Percentiles rank a stretch among this genome's conserved stretches.
phyloP scores from a whole-genome alignment of 2,329 filamentous ascomycete genomes.

The Pseudogymnoascus sp. region DNA sequence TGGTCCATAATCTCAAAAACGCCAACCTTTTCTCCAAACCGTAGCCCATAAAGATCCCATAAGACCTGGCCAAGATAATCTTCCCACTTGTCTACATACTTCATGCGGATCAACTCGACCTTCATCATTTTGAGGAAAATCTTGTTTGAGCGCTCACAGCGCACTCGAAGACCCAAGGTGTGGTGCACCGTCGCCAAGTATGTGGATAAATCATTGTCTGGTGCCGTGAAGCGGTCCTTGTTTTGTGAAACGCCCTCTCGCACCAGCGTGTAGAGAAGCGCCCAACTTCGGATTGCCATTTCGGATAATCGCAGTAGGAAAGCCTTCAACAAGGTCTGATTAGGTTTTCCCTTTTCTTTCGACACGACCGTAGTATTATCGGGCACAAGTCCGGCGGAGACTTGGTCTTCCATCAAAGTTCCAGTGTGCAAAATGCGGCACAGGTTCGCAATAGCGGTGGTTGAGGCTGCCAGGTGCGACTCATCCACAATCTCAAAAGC shows the following conservation, averaged over 20 bases:
- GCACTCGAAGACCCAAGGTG: constrained; percentile 72
- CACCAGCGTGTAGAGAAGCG: constrained; percentile 72
- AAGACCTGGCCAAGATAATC: constrained; percentile 79
- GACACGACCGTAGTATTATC: constrained; percentile 48
- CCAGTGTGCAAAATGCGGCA: constrained; percentile 70
- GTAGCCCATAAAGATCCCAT: constrained; percentile 74
- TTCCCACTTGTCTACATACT: constrained; percentile 73
- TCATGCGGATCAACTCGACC: constrained; percentile 69
- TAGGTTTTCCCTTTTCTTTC: constrained; percentile 3
- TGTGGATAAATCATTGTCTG: constrained; percentile 66
- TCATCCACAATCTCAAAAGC: constrained; percentile 81
- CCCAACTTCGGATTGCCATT: constrained; percentile 83
- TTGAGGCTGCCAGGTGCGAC: constrained; percentile 64
- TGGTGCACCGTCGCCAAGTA: constrained; percentile 77
- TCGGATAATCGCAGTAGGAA: constrained; percentile 70
- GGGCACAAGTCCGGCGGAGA: constrained; percentile 66
- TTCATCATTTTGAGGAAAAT: constrained; percentile 85
- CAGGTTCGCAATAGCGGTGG: constrained; percentile 63
- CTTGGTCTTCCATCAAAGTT: constrained; percentile 74
- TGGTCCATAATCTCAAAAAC: constrained; percentile 67
- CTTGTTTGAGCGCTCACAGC: constrained; percentile 79
- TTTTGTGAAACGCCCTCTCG: constrained; percentile 67
- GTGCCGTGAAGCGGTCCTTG: constrained; percentile 52
- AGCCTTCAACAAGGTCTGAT: constrained; percentile 40
- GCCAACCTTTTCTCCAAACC: constrained; percentile 52